Conservation (phyloP, 192 early-diverging fungal species). For the Allomyces macrogynus region DNA sequence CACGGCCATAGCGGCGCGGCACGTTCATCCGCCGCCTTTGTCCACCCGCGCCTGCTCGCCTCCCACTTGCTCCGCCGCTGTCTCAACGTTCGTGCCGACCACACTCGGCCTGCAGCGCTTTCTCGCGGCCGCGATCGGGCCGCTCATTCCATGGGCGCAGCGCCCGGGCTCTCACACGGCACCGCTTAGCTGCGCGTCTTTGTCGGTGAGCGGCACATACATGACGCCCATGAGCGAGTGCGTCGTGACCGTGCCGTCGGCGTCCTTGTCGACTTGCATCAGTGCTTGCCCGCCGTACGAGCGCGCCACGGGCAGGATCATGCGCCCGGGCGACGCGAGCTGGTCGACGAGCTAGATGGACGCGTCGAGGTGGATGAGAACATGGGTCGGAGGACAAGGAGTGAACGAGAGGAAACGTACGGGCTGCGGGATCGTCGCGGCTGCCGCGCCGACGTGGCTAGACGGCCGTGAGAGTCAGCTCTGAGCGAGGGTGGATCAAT, state of each 20-base stretch:
- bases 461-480: neutral
- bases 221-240: constrained; percentile 38
- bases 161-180: too few species aligned
- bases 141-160: too few species aligned
- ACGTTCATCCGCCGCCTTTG: too few species aligned
- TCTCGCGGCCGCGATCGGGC: too few species aligned
- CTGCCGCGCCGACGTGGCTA: constrained; percentile 61
- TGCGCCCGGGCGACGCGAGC: constrained; percentile 29
- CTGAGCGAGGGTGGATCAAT: neutral
- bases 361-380: too few species aligned
- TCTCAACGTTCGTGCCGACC: too few species aligned
- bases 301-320: constrained; percentile 59
- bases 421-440: constrained; percentile 6
- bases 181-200: neutral
- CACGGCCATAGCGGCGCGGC: too few species aligned
- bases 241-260: constrained; percentile 35
- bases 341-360: constrained; percentile 47
- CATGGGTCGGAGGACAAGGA: too few species aligned
- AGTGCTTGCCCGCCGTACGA: constrained; percentile 27
- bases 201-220: constrained; percentile 3
- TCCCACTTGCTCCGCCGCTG: too few species aligned
- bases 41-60: too few species aligned
- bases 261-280: constrained; percentile 47
- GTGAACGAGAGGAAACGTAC: too few species aligned
- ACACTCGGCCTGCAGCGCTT: too few species aligned